Percentiles rank a stretch among this genome's conserved stretches.
These are phyloP conservation scores for Passiflora organensis DNA, from an alignment of 345 rosid genomes.

Conservation along the genomic window DNA sequence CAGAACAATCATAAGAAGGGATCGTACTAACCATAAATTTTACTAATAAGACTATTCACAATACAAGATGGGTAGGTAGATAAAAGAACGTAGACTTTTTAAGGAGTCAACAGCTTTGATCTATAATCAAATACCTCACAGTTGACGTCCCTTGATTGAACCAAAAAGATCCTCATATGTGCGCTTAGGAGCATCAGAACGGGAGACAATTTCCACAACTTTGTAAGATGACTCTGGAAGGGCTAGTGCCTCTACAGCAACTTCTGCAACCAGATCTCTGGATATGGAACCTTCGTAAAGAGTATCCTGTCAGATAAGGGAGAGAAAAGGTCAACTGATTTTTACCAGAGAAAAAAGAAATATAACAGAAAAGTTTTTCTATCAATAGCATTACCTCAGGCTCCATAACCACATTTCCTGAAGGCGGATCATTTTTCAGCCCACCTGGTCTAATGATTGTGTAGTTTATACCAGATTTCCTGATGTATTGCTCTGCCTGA, in stretches of 20 bases:
- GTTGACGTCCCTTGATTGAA: slow-evolving; percentile 45
- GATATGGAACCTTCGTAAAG: slow-evolving; percentile 73
- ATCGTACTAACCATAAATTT: too few species aligned
- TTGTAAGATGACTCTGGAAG: slow-evolving; percentile 63
- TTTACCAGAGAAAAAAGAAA: neutral
- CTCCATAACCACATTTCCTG: slow-evolving; percentile 80
- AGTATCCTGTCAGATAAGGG: slow-evolving; percentile 46
- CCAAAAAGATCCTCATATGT: slow-evolving; percentile 63
- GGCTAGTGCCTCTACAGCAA: slow-evolving; percentile 67
- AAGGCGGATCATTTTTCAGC: slow-evolving; percentile 69
- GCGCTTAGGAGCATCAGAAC: slow-evolving; percentile 55
- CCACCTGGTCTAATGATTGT: slow-evolving; percentile 88
- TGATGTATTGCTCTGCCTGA: slow-evolving; percentile 77
- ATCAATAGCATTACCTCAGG: slow-evolving; percentile 49
- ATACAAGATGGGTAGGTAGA: too few species aligned
- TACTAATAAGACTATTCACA: too few species aligned
- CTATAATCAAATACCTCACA: neutral
- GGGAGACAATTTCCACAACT: slow-evolving; percentile 78
- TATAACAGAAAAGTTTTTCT: neutral
- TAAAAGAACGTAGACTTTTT: too few species aligned
- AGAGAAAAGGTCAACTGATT: neutral
- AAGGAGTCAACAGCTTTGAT: too few species aligned
- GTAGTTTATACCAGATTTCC: slow-evolving; percentile 71
- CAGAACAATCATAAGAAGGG: too few species aligned
- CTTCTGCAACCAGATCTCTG: slow-evolving; percentile 79